These are phyloP conservation scores for Penicillium rolfsii DNA, from an alignment of 2,329 filamentous ascomycete species.

Conservation along the genomic window DNA sequence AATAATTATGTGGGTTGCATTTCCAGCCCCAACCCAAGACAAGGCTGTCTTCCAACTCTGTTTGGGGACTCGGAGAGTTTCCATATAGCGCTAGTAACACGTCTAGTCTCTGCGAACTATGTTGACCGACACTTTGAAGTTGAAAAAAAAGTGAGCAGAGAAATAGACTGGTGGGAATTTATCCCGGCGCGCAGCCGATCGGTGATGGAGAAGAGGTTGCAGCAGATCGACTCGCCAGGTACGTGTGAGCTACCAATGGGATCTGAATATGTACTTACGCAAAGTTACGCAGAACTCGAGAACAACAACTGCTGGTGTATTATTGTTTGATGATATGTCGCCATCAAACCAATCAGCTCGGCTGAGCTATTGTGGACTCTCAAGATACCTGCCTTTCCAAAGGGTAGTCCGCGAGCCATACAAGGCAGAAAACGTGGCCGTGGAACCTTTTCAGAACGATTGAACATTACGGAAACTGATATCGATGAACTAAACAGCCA, in stretches of 20 bases:
- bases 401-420: neutral
- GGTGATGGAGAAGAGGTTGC: neutral
- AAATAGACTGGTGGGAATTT: neutral
- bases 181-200: neutral
- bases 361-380: neutral
- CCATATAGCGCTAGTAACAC: conserved; percentile 13
- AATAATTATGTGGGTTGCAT: conserved; percentile 10
- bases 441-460: neutral
- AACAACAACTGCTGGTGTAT: neutral
- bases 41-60: neutral
- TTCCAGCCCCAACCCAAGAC: conserved; percentile 15
- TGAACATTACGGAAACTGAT: neutral
- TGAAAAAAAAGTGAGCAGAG: conserved; percentile 2
- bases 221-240: neutral
- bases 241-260: conserved; percentile 3
- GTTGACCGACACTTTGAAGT: conserved; percentile 26
- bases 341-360: neutral
- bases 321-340: neutral
- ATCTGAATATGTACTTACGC: neutral
- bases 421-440: neutral
- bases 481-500: neutral
- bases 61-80: conserved; percentile 11
- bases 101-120: neutral
- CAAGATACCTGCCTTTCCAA: neutral
- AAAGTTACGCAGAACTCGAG: neutral